These are phyloP conservation scores for Plasmopara muralis DNA, from an alignment of 352 stramenopile species.

Conservation along the genomic window DNA sequence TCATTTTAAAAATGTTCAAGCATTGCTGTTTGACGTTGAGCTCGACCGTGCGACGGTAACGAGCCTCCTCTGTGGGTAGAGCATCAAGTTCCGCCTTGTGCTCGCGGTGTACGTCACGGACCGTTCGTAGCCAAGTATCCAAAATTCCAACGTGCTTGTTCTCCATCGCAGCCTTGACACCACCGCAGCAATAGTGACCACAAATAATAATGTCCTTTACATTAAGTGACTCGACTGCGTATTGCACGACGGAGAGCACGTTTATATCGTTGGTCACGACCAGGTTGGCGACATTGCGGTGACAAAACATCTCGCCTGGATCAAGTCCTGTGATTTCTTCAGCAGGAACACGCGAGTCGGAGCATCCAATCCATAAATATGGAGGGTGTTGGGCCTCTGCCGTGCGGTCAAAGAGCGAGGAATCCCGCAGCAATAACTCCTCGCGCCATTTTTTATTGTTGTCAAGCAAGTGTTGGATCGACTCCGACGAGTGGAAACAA, in stretches of 20 bases:
- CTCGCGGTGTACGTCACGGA: conserved; percentile 59
- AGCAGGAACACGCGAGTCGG: conserved; percentile 78
- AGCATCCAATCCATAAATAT: conserved; percentile 87
- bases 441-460: conserved; percentile 71
- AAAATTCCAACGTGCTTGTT: conserved; percentile 77
- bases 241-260: conserved; percentile 59
- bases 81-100: conserved; percentile 26
- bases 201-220: conserved; percentile 90
- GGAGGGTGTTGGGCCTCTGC: conserved; percentile 63
- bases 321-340: conserved; percentile 81
- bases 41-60: conserved; percentile 55
- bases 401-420: conserved; percentile 65
- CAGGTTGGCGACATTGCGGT: conserved; percentile 85
- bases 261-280: conserved; percentile 65
- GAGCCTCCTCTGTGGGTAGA: conserved; percentile 22
- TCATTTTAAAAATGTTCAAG: conserved; percentile 84
- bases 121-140: conserved; percentile 89
- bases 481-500: conserved; percentile 25
- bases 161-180: conserved; percentile 75
- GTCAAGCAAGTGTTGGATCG: conserved; percentile 57
- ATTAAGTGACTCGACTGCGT: conserved; percentile 82
- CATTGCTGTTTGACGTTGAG: conserved; percentile 84
- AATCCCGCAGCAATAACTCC: conserved; percentile 41
- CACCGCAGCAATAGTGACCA: conserved; percentile 89
- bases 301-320: conserved; percentile 84